These are phyloP conservation scores for Scheffersomyces illinoinensis DNA, from an alignment of 1,139 yeast species.

Conservation along the genomic window DNA sequence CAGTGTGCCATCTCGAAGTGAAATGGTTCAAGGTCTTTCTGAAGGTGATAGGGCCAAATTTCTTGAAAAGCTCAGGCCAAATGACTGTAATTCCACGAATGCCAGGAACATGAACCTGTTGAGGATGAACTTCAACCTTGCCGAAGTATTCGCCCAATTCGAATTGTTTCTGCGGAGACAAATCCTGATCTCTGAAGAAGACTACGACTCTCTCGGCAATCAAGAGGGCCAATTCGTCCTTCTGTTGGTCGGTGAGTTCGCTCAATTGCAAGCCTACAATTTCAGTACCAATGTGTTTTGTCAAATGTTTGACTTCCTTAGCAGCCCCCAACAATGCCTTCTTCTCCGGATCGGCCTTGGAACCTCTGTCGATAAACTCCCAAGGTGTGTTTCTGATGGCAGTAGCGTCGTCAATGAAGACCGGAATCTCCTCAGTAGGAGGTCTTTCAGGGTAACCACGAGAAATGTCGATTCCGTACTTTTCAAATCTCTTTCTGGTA, in stretches of 20 bases:
- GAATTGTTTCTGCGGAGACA: conserved; percentile 45
- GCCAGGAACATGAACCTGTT: conserved; percentile 38
- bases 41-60: not conserved
- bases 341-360: conserved; percentile 21
- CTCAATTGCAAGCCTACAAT: conserved; percentile 20
- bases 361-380: conserved; percentile 17
- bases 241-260: conserved; percentile 23
- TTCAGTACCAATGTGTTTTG: conserved; percentile 22
- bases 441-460: conserved; percentile 44
- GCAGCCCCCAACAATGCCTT: conserved; percentile 21
- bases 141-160: conserved; percentile 49
- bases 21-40: not conserved
- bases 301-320: conserved; percentile 17
- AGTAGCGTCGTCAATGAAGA: conserved; percentile 16
- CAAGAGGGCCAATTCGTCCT: conserved; percentile 46
- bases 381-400: conserved; percentile 15
- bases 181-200: conserved; percentile 48
- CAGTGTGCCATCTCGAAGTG: conserved; percentile 31
- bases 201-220: conserved; percentile 55
- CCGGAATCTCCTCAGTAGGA: conserved; percentile 21
- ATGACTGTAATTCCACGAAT: conserved; percentile 49
- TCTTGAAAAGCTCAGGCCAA: conserved; percentile 42
- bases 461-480: conserved; percentile 40
- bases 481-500: conserved; percentile 31
- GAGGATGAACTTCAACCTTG: conserved; percentile 50